A percentile compares a stretch with the other conserved stretches of the same genome.
These are phyloP conservation scores for Paecilomyces fulvus DNA, from an alignment of 2,329 filamentous ascomycete genomes.

Conservation along the genomic window DNA sequence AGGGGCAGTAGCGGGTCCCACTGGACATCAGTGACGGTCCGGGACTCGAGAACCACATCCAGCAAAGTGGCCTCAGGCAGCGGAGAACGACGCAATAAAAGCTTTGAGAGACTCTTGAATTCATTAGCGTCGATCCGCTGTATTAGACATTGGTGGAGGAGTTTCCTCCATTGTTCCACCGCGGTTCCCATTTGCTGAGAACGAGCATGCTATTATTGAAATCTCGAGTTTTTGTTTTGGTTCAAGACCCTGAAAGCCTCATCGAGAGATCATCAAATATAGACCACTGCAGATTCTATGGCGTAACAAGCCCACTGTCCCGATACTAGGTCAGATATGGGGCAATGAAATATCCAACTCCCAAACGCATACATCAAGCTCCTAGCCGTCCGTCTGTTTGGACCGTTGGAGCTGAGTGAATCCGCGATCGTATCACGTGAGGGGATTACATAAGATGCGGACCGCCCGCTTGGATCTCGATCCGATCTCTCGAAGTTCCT, in stretches of 20 bases:
- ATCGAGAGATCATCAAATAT: background rate
- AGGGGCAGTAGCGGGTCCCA: slow-evolving; percentile 37
- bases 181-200: slow-evolving; percentile 14
- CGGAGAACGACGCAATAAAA: slow-evolving; percentile 23
- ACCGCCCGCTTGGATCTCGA: background rate
- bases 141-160: slow-evolving; percentile 28
- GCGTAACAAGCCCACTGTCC: too few species aligned
- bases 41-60: slow-evolving; percentile 27
- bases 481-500: background rate
- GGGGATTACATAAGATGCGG: background rate
- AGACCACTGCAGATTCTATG: background rate
- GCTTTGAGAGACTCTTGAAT: slow-evolving; percentile 28
- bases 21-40: slow-evolving; percentile 21
- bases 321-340: background rate
- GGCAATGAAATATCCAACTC: background rate
- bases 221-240: background rate
- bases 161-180: slow-evolving; percentile 28
- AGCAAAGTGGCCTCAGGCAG: slow-evolving; percentile 25
- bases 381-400: background rate
- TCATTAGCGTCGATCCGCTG: slow-evolving; percentile 29
- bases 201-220: slow-evolving; percentile 3
- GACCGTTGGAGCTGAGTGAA: background rate
- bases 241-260: background rate
- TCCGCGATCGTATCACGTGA: background rate
- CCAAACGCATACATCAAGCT: background rate